Base-by-base conservation (phyloP, 2,329 filamentous ascomycete genomes). In the Sclerotiophoma versabilis region DNA sequence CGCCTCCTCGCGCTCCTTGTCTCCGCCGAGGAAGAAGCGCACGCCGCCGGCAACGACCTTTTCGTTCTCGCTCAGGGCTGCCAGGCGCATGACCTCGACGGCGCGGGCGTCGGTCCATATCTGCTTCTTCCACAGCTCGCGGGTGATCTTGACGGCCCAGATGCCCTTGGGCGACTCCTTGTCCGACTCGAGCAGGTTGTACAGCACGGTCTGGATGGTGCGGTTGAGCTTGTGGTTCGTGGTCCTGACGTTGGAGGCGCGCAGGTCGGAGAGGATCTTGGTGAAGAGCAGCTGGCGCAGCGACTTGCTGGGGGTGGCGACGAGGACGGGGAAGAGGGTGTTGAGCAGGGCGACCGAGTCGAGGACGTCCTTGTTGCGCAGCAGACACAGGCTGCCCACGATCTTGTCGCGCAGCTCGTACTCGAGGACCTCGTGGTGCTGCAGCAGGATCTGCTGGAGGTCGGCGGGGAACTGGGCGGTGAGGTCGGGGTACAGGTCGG, bases 81-180 rank as follows among this genome's bases (percentile, higher is more conserved):
- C 92, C 76, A 96, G 90, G 77, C 96, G 96, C 93, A 99, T 98
- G 62, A 98, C 91, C 69, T 96, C 92, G n/a, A 98, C 95, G 0
- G 93, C 88, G 74, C 93, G 95, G 2, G 92, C 86, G 68, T 99
- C 95, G 9, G 90, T 92, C 95, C 95, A 99, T 60, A 98, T 88
- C 66, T 97, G 93, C 39, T 93, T 85, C 77, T 93, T 96, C 95
- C 95, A 99, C 70, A 99, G 81, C 79, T 99, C 95, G 58, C 93
- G 85, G 4, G 93, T 96, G 60, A 99, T 84, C 76, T 97, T 97
- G 57, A 97, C 92, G 3, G 95, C 92, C 95, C 95, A 99, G 43
- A 99, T 83, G 4, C 90, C 92, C 69, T 96, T 95, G 1, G 91
- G 83, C 0, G 92, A 96, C 8, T 89, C 83, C 34, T 90, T 87